Evolutionary conservation across 345 rosid species (phyloP).

Genomic region (Theobroma cacao): DNA sequence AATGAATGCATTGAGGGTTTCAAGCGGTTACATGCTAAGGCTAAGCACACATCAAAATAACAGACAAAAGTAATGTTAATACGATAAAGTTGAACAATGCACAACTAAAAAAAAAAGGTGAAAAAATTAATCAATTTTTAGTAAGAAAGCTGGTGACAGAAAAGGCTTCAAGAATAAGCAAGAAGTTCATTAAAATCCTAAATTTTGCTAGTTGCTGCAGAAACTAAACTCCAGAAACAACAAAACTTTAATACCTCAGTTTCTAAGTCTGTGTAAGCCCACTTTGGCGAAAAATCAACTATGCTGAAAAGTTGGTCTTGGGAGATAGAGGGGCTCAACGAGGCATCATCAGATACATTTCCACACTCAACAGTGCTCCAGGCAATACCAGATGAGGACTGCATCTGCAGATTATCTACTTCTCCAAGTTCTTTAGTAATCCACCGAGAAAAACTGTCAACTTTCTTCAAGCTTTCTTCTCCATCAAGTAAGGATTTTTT

Average conservation of each 20-base stretch:
- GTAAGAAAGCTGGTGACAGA: neutral
- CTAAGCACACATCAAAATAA: neutral
- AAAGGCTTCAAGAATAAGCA: neutral
- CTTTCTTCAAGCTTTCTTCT: constrained; percentile 73
- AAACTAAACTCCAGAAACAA: neutral
- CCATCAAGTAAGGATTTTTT: constrained; percentile 53
- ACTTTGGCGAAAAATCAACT: constrained; percentile 71
- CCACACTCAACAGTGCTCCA: constrained; percentile 77
- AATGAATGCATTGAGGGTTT: neutral
- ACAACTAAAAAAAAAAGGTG: neutral
- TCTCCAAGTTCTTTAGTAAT: constrained; percentile 72
- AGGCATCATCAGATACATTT: constrained; percentile 51
- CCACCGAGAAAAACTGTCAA: constrained; percentile 94
- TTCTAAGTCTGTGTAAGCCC: constrained; percentile 59
- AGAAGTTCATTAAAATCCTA: neutral
- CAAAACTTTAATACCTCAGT: constrained; percentile 51
- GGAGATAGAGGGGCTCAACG: constrained; percentile 81
- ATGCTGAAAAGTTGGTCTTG: constrained; percentile 89
- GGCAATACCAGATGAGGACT: constrained; percentile 60
- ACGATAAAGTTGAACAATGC: neutral
- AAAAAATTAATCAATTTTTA: neutral
- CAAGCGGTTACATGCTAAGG: neutral
- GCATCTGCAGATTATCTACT: constrained; percentile 73
- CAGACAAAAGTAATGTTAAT: neutral
- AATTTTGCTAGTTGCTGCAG: neutral